These are phyloP conservation scores for Tolypocladium tropicale DNA, from an alignment of 2,329 filamentous ascomycete genomes.

Conservation along the genomic window DNA sequence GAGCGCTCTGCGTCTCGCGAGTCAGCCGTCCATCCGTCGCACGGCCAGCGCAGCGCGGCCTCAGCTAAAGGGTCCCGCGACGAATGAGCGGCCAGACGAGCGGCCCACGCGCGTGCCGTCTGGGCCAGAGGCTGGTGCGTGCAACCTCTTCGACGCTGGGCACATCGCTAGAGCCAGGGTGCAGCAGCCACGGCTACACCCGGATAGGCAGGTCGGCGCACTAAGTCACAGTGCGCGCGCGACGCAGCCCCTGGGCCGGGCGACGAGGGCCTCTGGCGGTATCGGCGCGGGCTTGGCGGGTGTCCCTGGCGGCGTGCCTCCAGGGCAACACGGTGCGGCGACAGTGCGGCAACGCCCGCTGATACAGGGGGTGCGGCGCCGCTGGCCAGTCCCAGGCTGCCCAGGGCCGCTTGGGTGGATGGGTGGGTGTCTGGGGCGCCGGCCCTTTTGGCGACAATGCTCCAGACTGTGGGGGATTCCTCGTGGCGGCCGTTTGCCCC, in stretches of 20 bases:
- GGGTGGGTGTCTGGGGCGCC: background rate
- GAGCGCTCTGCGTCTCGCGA: background rate
- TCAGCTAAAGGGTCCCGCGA: background rate
- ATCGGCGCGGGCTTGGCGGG: too few relatives aligned
- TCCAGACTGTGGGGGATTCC: background rate
- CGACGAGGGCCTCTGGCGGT: too few relatives aligned
- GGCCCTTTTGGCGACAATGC: background rate
- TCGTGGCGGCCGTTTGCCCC: background rate
- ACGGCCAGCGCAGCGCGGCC: background rate
- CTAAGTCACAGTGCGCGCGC: background rate
- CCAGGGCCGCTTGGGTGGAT: too few relatives aligned
- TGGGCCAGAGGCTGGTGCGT: background rate
- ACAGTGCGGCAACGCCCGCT: background rate
- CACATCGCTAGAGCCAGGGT: background rate
- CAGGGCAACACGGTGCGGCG: background rate
- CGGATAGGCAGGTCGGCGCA: constrained; percentile 2
- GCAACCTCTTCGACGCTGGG: background rate
- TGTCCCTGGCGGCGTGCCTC: too few relatives aligned
- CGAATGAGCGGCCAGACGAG: background rate
- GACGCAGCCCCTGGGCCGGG: background rate
- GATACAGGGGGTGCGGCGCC: background rate
- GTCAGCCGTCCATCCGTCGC: background rate
- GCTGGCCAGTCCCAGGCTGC: background rate
- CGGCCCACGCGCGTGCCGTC: background rate
- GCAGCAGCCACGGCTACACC: background rate